Evolutionary conservation across 2,329 filamentous ascomycete genomes (phyloP), one percentile per base, ranked within the genome.

Genomic region (Coniella vitis): DNA sequence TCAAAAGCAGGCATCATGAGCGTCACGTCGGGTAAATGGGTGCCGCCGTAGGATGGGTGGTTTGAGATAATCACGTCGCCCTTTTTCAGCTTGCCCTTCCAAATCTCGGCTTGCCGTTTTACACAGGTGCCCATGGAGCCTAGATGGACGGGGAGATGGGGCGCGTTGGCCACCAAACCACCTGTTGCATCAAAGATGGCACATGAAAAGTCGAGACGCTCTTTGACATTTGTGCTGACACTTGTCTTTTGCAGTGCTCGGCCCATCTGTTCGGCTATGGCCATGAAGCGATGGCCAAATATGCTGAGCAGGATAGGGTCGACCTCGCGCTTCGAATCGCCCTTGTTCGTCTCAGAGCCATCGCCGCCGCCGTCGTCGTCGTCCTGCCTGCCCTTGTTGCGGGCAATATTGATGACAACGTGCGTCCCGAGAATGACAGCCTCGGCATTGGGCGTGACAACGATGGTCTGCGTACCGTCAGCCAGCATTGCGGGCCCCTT

Each of bases 381-480:
- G 32, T 60, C 56, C 12, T 59, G 48, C 47, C 59, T 57, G 21
- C 61, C 72, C 54, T 46, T 62, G 53, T 77, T 69, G 40, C 82
- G 81, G 47, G 83, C 79, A 36, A 93, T 78, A 55, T 95, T 89
- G 60, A 96, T 90, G 7, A 96, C 77, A 7, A 96, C 88, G 59
- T 95, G 91, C 0, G 90, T 95, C 54, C 88, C 76, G 16, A 95
- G 82, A 29, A 95, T 74, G 20, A 90, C 68, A 0, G 90, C 91
- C 19, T 81, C 79, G 2, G 89, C 80, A 25, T 78, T 79, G 0
- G 90, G 91, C 0, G 87, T 87, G 3, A 96, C 83, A 0, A 96
- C 87, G 54, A 97, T 93, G 0, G 91, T 97, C 66, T 96, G 91
- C 1, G 87, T 90, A 8, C 85, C 85, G 60, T 91, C 90, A 2